Base-by-base conservation (phyloP, 306 rosid genomes). In the Delonix regia region DNA sequence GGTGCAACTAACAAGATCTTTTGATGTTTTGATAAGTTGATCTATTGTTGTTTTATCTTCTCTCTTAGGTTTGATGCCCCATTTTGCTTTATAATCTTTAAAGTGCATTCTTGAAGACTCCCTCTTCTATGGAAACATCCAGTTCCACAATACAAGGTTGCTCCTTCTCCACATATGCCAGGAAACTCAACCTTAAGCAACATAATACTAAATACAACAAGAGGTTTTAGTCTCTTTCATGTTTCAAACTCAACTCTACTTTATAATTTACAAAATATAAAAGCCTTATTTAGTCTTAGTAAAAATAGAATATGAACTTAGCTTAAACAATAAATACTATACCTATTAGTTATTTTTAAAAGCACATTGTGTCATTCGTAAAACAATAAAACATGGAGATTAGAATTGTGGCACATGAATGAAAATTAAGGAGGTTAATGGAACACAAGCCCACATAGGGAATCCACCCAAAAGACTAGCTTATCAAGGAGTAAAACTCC, bases 71-170 rank as follows among this genome's bases (percentile, higher is more conserved):
- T 76, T 80, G 5, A 8, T 22, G 10, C 83, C 55, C 44, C 36
- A 9, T 18, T 73, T 42, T 55, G 45, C 77, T 71, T 1, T 81
- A 28, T 59, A 55, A 67, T 73, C 89, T 74, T 69, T 81, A 25
- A 78, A 34, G 60, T 80, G 70, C 61, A 82, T 75, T 48, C 96
- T 96, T 2, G 65, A 47, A 93, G 82, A 78, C 89, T 83, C 41
- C 85, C 90, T 85, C 94, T 86, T 71, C 96, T 30, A 80, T 92
- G 97, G 62, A 90, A 85, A 62, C 92, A 86, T 15, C 94, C 94
- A 13, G 97, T 89, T 65, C 97, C 97, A 66, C 87, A 74, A 65
- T 85, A 93, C 62, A 89, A n/a, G 12, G 96, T 69, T 12, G 85
- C 85, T 27, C 86, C 92, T 66, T 80, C 67, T 47, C 96, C 92